These are phyloP conservation scores for Penicillium goetzii DNA, from an alignment of 495 filamentous ascomycete species.

Conservation along the genomic window DNA sequence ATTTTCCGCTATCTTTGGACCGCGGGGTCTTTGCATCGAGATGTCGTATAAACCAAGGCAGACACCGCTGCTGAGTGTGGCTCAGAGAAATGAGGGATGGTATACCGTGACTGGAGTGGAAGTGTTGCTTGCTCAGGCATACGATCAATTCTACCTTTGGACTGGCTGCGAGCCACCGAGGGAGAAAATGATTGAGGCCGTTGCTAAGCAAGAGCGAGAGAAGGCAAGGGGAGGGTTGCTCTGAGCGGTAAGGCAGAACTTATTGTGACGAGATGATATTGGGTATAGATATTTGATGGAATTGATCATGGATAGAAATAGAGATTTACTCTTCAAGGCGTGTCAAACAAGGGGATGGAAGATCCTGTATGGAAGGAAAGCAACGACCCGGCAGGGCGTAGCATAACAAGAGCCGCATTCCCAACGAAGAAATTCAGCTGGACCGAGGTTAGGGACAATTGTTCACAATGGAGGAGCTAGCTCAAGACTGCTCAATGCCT, in stretches of 20 bases:
- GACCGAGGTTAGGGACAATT: too few species aligned
- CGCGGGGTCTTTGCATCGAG: conserved; percentile 35
- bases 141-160: conserved; percentile 73
- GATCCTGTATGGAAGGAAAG: not conserved
- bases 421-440: too few species aligned
- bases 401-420: too few species aligned
- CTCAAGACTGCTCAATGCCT: not conserved
- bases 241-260: not conserved
- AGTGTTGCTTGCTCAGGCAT: conserved; percentile 70
- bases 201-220: conserved; percentile 18
- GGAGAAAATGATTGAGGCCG: conserved; percentile 19
- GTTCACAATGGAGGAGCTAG: too few species aligned
- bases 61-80: conserved; percentile 59
- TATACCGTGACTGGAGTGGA: conserved; percentile 69
- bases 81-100: conserved; percentile 59
- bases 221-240: conserved; percentile 12
- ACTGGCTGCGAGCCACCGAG: conserved; percentile 50
- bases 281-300: not conserved
- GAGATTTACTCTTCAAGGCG: too few species aligned
- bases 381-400: not conserved
- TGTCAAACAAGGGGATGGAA: too few species aligned
- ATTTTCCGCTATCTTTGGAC: conserved; percentile 26
- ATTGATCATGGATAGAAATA: too few species aligned
- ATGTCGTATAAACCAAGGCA: conserved; percentile 67
- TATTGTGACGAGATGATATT: too few species aligned